Percentiles rank a stretch among this genome's conserved stretches.
These are phyloP conservation scores for Cyclanthera cordifolia DNA, from an alignment of 306 rosid genomes.

Conservation along the genomic window DNA sequence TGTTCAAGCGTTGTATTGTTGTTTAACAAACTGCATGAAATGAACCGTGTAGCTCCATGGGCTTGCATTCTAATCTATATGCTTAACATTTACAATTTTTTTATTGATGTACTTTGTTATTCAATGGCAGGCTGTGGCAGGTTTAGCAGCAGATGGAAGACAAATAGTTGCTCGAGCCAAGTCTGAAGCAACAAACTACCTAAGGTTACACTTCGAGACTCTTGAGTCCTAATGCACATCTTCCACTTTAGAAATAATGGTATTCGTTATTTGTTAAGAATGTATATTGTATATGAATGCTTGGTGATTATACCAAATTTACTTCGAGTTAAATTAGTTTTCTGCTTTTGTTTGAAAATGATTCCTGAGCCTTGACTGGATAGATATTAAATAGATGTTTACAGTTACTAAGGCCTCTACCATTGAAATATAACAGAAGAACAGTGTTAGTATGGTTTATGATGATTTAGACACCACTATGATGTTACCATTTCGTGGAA, in stretches of 20 bases:
- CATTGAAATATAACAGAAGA: neutral
- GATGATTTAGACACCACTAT: neutral
- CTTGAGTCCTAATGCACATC: neutral
- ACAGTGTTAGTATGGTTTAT: neutral
- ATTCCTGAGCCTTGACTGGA: neutral
- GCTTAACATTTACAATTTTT: neutral
- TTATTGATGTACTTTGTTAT: neutral
- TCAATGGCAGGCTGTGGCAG: constrained; percentile 66
- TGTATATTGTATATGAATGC: neutral
- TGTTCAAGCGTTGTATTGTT: neutral
- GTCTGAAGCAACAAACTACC: constrained; percentile 82
- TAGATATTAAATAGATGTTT: neutral
- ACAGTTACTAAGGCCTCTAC: neutral
- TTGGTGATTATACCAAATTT: neutral
- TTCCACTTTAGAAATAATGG: neutral
- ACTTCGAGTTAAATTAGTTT: neutral
- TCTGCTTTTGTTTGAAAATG: neutral
- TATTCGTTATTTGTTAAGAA: neutral
- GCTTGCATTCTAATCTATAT: too few species aligned
- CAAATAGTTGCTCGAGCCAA: constrained; percentile 54
- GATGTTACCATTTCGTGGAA: neutral
- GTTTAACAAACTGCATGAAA: neutral
- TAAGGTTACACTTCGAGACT: constrained; percentile 34
- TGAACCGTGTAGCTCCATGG: neutral
- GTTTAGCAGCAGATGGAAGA: constrained; percentile 56